Evolutionary conservation across 306 rosid species (phyloP), one percentile per base, ranked within the genome.

Genomic region (Urtica urens): DNA sequence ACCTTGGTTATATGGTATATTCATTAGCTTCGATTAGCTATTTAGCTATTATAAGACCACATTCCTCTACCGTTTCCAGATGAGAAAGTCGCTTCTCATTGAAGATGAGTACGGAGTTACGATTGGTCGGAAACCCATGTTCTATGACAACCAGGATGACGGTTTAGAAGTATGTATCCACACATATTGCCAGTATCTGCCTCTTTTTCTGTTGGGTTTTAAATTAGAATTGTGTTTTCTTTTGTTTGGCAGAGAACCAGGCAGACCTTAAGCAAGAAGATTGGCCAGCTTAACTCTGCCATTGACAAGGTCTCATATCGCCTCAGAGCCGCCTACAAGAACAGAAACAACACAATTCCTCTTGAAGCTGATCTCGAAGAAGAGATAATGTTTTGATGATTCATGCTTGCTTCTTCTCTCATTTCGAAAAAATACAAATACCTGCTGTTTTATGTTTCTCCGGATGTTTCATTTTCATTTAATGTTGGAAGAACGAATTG

Each of bases 301-400:
- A 90, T 90, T 50, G 99, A 90, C 69, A 85, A 90, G 25, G 88
- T 90, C 46, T 84, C 92, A 62, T 85, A 95, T 10, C 95, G 93
- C 52, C 70, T 85, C 74, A 85, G 94, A 74, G 95, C 95, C 43
- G 83, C n/a, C n/a, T n/a, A n/a, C n/a, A n/a, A n/a, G n/a, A n/a
- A n/a, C n/a, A n/a, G 87, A 60, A 90, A 73, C 39, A 84, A 62
- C n/a, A 35, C 50, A 17, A 72, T 59, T 22, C 77, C 72, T 22
- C 46, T 69, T 33, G 82, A 77, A 77, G 68, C 4, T 15, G 95
- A 90, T 67, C 87, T 94, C 26, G 94, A 81, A 64, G 67, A 72
- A 31, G 94, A 81, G 73, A n/a, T n/a, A n/a, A n/a, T n/a, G n/a
- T n/a, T n/a, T n/a, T n/a, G n/a, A n/a, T n/a, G n/a, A n/a, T n/a